These are phyloP conservation scores for Alternaria metachromatica DNA, from an alignment of 2,329 filamentous ascomycete genomes.

Conservation along the genomic window DNA sequence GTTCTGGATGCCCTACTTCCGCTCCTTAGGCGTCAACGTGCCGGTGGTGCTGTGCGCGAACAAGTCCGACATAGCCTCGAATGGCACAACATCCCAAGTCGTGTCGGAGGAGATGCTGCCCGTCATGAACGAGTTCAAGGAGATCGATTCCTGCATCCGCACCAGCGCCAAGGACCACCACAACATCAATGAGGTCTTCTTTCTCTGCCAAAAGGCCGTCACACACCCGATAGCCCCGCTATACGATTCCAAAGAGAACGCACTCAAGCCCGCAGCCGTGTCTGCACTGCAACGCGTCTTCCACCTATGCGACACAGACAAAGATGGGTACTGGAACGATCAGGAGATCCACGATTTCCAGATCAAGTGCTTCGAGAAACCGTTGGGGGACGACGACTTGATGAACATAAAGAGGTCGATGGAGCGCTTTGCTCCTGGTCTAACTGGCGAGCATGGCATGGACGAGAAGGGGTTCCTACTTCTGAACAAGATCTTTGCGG, in stretches of 20 bases:
- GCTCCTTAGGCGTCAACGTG: constrained; percentile 96
- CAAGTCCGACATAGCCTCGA: constrained; percentile 86
- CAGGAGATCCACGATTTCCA: constrained; percentile 92
- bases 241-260: constrained; percentile 89
- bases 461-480: constrained; percentile 84
- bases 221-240: constrained; percentile 95
- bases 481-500: constrained; percentile 93
- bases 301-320: constrained; percentile 94
- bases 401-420: constrained; percentile 91
- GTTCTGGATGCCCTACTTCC: constrained; percentile 99
- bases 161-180: constrained; percentile 90
- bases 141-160: constrained; percentile 97
- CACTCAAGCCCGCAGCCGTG: constrained; percentile 87
- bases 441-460: constrained; percentile 69
- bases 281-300: constrained; percentile 89
- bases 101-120: constrained; percentile 97
- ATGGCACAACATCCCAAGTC: constrained; percentile 79
- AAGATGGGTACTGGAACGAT: constrained; percentile 90
- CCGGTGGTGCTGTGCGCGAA: constrained; percentile 96
- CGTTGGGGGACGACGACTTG: constrained; percentile 79
- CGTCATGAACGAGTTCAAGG: constrained; percentile 97
- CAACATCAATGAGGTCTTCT: constrained; percentile 95
- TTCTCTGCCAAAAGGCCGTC: constrained; percentile 96
- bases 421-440: constrained; percentile 68
- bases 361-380: constrained; percentile 87